phyloP scores from a whole-genome alignment of 106 monocot species.

The Chionographis japonica region DNA sequence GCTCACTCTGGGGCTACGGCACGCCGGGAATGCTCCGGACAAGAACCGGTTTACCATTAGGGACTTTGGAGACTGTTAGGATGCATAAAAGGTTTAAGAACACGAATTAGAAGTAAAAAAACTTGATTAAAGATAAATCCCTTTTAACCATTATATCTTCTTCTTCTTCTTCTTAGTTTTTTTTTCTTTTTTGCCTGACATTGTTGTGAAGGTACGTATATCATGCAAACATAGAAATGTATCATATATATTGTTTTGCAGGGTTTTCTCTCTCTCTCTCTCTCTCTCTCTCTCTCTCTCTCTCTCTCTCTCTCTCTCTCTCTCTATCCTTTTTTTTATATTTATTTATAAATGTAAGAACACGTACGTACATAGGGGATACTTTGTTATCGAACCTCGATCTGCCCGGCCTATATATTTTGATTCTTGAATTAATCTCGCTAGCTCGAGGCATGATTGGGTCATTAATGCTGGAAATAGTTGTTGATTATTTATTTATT shows the following conservation, averaged over 20 bases:
- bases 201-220: constrained; percentile 1
- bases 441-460: constrained; percentile 11
- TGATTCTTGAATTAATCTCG: too few relatives aligned
- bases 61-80: constrained; percentile 11
- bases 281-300: neutral
- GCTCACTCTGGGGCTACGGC: constrained; percentile 86
- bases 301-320: neutral
- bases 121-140: neutral
- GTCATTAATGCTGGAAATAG: constrained; percentile 30
- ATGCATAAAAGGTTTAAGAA: neutral
- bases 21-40: constrained; percentile 48
- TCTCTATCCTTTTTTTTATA: too few relatives aligned
- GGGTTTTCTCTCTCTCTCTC: neutral
- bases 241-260: constrained; percentile 5
- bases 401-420: too few relatives aligned
- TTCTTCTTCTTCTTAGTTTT: too few relatives aligned
- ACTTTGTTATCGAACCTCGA: too few relatives aligned
- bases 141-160: constrained; percentile 11
- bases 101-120: neutral
- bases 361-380: too few relatives aligned
- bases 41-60: constrained; percentile 14
- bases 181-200: neutral
- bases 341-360: too few relatives aligned
- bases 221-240: constrained; percentile 12
- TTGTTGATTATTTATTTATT: constrained; percentile 18